Conservation (phyloP, 768 basidiomycete genomes). For the Mycena leptocephala region DNA sequence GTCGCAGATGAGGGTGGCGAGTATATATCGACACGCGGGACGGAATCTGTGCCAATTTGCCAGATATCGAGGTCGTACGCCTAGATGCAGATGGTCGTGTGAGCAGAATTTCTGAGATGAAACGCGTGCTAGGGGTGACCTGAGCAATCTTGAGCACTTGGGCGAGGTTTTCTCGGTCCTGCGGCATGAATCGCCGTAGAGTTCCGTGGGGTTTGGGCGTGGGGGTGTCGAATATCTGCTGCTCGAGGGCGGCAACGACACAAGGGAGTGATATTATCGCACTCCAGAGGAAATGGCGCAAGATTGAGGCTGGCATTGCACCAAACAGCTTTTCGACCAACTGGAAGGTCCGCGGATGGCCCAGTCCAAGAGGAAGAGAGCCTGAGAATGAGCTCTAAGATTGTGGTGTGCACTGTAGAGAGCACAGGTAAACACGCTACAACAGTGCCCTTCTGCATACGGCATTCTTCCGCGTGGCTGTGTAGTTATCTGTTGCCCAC, state of each 20-base stretch:
- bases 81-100: conserved; percentile 47
- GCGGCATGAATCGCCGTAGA: conserved; percentile 12
- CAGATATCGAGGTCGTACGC: conserved; percentile 66
- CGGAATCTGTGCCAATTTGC: conserved; percentile 53
- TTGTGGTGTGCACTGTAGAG: too few relatives aligned
- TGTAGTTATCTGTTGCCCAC: too few relatives aligned
- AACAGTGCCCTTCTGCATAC: too few relatives aligned
- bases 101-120: conserved; percentile 11
- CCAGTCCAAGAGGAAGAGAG: too few relatives aligned
- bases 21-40: conserved; percentile 67
- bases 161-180: neutral
- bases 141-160: conserved; percentile 13
- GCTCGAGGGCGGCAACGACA: neutral
- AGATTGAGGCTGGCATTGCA: neutral
- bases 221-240: conserved; percentile 17
- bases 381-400: too few relatives aligned
- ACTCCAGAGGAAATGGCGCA: neutral
- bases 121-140: neutral
- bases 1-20: conserved; percentile 45
- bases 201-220: neutral
- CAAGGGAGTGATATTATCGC: neutral
- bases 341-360: too few relatives aligned
- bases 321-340: too few relatives aligned
- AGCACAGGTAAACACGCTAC: too few relatives aligned
- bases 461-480: too few relatives aligned